Evolutionary conservation across 2,329 filamentous ascomycete genomes (phyloP).

Genomic region (Teratosphaeriaceae sp.): DNA sequence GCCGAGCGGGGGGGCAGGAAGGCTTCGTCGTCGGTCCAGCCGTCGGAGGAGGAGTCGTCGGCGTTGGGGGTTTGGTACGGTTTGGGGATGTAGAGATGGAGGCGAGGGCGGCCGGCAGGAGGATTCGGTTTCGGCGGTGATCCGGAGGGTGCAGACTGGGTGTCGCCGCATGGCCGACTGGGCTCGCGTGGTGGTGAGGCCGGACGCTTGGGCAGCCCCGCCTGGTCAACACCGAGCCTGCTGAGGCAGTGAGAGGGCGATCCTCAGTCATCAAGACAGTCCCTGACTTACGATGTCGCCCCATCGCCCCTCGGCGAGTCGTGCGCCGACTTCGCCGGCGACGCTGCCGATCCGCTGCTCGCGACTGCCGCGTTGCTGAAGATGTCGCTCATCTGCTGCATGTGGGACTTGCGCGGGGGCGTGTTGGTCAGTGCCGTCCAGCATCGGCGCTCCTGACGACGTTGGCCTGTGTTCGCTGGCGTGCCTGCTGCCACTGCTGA

Average conservation of each 20-base stretch:
- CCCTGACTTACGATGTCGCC: no score
- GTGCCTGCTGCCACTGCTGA: neutral
- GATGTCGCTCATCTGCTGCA: slow-evolving; percentile 9
- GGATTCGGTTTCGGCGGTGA: neutral
- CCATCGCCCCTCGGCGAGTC: no score
- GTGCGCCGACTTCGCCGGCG: no score
- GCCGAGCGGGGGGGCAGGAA: slow-evolving; percentile 14
- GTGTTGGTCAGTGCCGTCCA: slow-evolving; percentile 5
- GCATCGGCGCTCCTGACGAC: neutral
- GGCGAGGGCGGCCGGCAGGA: neutral
- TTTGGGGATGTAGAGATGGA: neutral
- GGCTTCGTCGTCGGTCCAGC: slow-evolving; percentile 19
- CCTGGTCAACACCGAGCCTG: no score
- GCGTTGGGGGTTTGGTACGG: neutral
- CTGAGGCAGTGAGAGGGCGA: no score
- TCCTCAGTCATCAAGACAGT: no score
- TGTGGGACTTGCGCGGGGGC: slow-evolving; percentile 10
- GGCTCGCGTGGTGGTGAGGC: no score
- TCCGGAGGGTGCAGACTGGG: no score
- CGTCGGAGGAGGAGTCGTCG: slow-evolving; percentile 14
- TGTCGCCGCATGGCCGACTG: no score
- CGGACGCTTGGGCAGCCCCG: no score
- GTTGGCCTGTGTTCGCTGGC: slow-evolving; percentile 11
- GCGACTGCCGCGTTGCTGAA: slow-evolving; percentile 4
- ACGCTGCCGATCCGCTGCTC: no score